Evolutionary conservation across 2,329 filamentous ascomycete species (phyloP), one percentile per base, ranked within the genome.

Genomic region (Monilinia aucupariae): DNA sequence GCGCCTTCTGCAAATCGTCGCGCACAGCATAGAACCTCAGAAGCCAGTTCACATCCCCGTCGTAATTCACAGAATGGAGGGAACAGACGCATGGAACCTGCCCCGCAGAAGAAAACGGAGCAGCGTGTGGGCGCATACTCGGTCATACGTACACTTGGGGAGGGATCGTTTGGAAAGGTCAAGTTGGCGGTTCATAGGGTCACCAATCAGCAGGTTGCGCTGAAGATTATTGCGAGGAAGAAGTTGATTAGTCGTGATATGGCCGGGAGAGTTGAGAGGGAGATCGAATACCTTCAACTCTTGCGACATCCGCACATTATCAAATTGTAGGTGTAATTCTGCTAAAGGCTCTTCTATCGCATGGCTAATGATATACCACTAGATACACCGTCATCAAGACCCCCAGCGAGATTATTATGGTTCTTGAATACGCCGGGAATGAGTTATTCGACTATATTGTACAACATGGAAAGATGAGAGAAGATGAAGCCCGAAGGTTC

Each of bases 391-490:
- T 99, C 68, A 97, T 99, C 75, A 97, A 96, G 67, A 97, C 93
- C 8, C 85, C 87, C 30, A 86, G 84, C 66, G 94, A 99, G 75
- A 99, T 99, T 74, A 94, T 97, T 76, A 99, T 99, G 94, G 94
- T 99, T 55, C 85, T 99, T 69, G 94, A 99, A 77, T 99, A 96
- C 77, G 94, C 94, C 49, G 94, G 94, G 66, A 91, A 91, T 65
- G 94, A 99, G 77, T 82, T 99, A 65, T 99, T 99, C 77, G 93
- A 99, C 77, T 97, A 97, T 78, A 94, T 99, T 66, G 94, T 99
- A 64, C 89, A 92, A 73, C 87, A 97, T 74, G 94, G 94, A 62
- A 88, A 90, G 73, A 91, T 97, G 83, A 86, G 88, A 70, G 94
- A 99, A 76, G 83, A 87, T 65, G 90, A 96, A 75, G 94, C 94